Conservation (phyloP, 495 filamentous ascomycete genomes). For the Xanthoparmelia taractica region DNA sequence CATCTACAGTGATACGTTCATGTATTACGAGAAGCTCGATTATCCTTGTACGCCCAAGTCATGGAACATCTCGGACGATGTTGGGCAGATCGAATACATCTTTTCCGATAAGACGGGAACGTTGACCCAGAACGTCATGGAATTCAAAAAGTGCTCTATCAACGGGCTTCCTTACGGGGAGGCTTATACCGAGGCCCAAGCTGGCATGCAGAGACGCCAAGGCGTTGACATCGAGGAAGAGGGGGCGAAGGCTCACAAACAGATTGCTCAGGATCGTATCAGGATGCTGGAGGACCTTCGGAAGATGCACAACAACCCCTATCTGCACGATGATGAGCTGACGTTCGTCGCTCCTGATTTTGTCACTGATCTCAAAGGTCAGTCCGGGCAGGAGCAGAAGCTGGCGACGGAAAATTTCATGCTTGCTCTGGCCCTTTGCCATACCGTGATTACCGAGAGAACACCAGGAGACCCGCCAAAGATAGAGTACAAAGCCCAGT, state of each 20-base stretch:
- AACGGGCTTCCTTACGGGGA: slow-evolving; percentile 94
- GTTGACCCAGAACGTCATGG: slow-evolving; percentile 98
- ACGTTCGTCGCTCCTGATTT: slow-evolving; percentile 91
- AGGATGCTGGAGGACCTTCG: slow-evolving; percentile 66
- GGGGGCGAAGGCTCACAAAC: slow-evolving; percentile 58
- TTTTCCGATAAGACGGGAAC: slow-evolving; percentile 99
- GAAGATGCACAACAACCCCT: slow-evolving; percentile 78
- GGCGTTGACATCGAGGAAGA: slow-evolving; percentile 81
- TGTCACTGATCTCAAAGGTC: slow-evolving; percentile 69
- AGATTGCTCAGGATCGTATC: slow-evolving; percentile 70
- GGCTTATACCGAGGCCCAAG: slow-evolving; percentile 92
- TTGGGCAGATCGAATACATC: slow-evolving; percentile 98
- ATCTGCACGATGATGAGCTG: slow-evolving; percentile 77
- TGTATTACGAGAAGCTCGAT: slow-evolving; percentile 94
- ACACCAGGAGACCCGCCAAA: slow-evolving; percentile 79
- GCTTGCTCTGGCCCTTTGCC: slow-evolving; percentile 88
- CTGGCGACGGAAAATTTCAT: slow-evolving; percentile 81
- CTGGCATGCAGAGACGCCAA: slow-evolving; percentile 86
- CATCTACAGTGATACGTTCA: slow-evolving; percentile 89
- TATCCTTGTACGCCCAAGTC: slow-evolving; percentile 94
- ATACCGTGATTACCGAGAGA: slow-evolving; percentile 89
- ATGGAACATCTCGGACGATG: slow-evolving; percentile 98
- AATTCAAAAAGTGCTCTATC: slow-evolving; percentile 96
- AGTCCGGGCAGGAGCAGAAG: slow-evolving; percentile 68
- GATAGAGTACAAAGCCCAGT: slow-evolving; percentile 95